These are phyloP conservation scores for Saccharomyces hybrid DNA, from an alignment of 1,139 yeast genomes.

Conservation along the genomic window DNA sequence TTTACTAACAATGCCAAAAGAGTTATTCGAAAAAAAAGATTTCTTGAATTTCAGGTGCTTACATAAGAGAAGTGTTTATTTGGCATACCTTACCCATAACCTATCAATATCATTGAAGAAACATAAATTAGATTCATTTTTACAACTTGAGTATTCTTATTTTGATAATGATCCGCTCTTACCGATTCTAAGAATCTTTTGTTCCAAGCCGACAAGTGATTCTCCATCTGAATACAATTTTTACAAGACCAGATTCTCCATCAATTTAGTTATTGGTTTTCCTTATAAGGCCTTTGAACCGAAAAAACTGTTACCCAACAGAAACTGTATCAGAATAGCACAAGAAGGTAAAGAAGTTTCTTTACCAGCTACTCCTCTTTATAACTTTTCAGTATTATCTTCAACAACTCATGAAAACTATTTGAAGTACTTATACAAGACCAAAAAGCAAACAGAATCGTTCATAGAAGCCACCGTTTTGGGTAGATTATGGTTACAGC, in stretches of 20 bases:
- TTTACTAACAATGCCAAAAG: slow-evolving; percentile 71
- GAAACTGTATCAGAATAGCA: slow-evolving; percentile 71
- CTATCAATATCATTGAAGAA: slow-evolving; percentile 49
- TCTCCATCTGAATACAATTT: slow-evolving; percentile 42
- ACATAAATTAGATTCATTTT: slow-evolving; percentile 42
- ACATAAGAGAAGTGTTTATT: slow-evolving; percentile 81
- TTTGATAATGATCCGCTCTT: slow-evolving; percentile 59
- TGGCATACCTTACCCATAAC: slow-evolving; percentile 67
- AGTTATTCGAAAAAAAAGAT: slow-evolving; percentile 76
- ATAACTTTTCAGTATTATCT: slow-evolving; percentile 72
- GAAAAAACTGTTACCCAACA: slow-evolving; percentile 70
- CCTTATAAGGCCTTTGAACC: slow-evolving; percentile 65
- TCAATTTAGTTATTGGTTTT: slow-evolving; percentile 66
- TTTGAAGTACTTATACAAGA: slow-evolving; percentile 65
- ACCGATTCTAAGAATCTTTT: slow-evolving; percentile 53
- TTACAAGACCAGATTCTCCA: slow-evolving; percentile 59
- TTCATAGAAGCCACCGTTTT: slow-evolving; percentile 82
- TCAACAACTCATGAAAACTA: slow-evolving; percentile 63
- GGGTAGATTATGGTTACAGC: slow-evolving; percentile 85
- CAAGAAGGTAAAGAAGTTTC: slow-evolving; percentile 43
- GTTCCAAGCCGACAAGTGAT: slow-evolving; percentile 21
- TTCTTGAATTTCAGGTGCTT: slow-evolving; percentile 82
- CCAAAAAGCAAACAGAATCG: slow-evolving; percentile 68
- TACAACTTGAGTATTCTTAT: slow-evolving; percentile 50
- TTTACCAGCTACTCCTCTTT: slow-evolving; percentile 54